A percentile compares a stretch with the other conserved stretches of the same genome.
These are phyloP conservation scores for Populus simonii DNA, from an alignment of 345 rosid species.

Conservation along the genomic window DNA sequence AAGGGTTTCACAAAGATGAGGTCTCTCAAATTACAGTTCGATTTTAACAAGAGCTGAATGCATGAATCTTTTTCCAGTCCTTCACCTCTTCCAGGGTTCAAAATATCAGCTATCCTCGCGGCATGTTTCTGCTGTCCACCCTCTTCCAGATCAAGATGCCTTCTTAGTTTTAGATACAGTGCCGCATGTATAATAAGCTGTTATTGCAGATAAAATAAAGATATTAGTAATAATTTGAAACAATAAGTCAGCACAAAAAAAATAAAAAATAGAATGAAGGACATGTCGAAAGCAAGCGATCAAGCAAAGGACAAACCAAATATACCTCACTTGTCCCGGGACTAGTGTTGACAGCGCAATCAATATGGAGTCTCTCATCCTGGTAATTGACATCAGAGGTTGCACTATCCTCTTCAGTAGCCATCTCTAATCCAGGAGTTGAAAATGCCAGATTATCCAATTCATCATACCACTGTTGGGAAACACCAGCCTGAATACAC, in stretches of 20 bases:
- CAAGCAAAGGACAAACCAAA: neutral
- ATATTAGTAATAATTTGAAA: neutral
- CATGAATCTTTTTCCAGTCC: conserved; percentile 41
- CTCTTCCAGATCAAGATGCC: conserved; percentile 31
- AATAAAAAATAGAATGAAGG: neutral
- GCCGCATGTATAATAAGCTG: conserved; percentile 70
- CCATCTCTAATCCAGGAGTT: conserved; percentile 39
- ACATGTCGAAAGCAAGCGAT: neutral
- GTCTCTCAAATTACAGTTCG: conserved; percentile 56
- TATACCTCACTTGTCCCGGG: conserved; percentile 91
- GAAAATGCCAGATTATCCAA: conserved; percentile 75
- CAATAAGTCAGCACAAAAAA: neutral
- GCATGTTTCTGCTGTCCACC: conserved; percentile 49
- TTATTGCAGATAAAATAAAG: neutral
- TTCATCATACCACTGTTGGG: conserved; percentile 94
- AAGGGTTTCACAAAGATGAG: conserved; percentile 62
- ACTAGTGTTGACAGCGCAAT: conserved; percentile 64
- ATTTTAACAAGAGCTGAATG: conserved; percentile 51
- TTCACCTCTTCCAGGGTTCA: conserved; percentile 40
- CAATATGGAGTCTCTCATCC: conserved; percentile 48
- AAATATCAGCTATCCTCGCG: conserved; percentile 44
- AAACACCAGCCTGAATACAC: conserved; percentile 64
- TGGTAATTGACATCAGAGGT: conserved; percentile 25
- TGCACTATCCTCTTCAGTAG: conserved; percentile 39
- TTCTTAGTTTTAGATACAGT: conserved; percentile 60